Evolutionary conservation across 1,139 yeast genomes (phyloP), one percentile per base, ranked within the genome.

Genomic region (Suhomyces chickasaworum): DNA sequence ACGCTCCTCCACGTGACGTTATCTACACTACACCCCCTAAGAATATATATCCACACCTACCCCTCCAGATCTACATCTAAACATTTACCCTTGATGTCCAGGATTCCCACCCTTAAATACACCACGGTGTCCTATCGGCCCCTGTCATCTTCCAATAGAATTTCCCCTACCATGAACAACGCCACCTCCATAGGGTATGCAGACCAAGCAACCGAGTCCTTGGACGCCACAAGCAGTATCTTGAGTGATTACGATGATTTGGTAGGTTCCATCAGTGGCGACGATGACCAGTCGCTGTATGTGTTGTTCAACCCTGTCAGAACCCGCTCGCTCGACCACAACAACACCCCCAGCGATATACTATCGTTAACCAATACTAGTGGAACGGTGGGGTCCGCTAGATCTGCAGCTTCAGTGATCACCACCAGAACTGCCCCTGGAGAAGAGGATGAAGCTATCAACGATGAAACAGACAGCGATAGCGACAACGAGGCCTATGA

Each of bases 251-350:
- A 57, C 36, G 58, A 55, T 23, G 58, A 54, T 25, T 44, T 45
- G 38, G 54, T 46, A n/a, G 46, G 42, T 8, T 42, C 39, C 13
- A 52, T 39, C 10, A 49, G 37, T 18, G 48, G 39, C 13, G 48
- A 46, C 7, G 71, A 68, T 22, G 69, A 64, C 45, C 71, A 71
- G 51, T 68, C 73, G 22, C 72, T 70, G 63, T 74, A 75, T 68
- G 76, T 74, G 25, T 63, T 74, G 50, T 74, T 74, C 48, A 70
- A 70, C 49, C 78, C 78, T 10, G 46, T 54, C 10, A 38, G 41
- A 15, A 33, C 51, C 6, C 41, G 52, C 27, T 51, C 50, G 27
- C 55, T 53, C 41, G 52, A 51, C 22, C 70, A 61, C 17, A 20
- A 21, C 21, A 29, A 39, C 31, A 39, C 41, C 34, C 46, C 38